Base-by-base conservation (phyloP, 192 early-diverging fungal species). In the Podila epigama region DNA sequence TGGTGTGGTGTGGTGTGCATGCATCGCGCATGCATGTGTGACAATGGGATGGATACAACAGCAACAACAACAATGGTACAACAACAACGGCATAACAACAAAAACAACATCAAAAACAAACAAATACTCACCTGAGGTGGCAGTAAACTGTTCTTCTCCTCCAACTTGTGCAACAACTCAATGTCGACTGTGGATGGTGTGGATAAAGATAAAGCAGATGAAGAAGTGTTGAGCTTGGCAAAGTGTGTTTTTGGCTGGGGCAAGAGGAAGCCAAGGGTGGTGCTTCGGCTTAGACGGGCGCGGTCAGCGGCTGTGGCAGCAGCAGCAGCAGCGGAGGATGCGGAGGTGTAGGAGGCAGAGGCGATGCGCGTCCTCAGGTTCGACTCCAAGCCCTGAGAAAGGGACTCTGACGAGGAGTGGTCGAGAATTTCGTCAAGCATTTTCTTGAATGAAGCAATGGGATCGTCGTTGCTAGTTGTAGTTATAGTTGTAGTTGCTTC, bases 81-180 rank as follows among this genome's bases (percentile, higher is more conserved):
- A 60, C 20, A 25, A 37, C 12, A n/a, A 40, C n/a, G 27, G 34
- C 20, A 52, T 1, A 58, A 48, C 20, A 16, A 60, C n/a, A 12
- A 18, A 56, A 8, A 32, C 48, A 32, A 13, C 39, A 20, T 16
- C 4, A 25, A 29, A 32, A 37, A 55, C 51, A 79, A 63, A 42
- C 37, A 34, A 62, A 20, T 22, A 65, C 40, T 63, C 64, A 88
- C 86, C 75, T 88, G 85, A 39, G 80, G 83, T 29, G 85, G 84
- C 29, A 88, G 63, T 52, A 62, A 59, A 33, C 82, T 83, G 67
- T 88, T 88, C 69, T 88, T 81, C 53, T 88, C 79, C 70, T 88
- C 83, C 31, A 88, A 53, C 41, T 83, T 75, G 59, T 81, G 75
- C 42, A 87, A 61, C 40, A 87, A 54, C 50, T 71, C 71, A 13